phyloP scores from a whole-genome alignment of 371 early-diverging fungal genomes.

The Rhizomucor pusillus region DNA sequence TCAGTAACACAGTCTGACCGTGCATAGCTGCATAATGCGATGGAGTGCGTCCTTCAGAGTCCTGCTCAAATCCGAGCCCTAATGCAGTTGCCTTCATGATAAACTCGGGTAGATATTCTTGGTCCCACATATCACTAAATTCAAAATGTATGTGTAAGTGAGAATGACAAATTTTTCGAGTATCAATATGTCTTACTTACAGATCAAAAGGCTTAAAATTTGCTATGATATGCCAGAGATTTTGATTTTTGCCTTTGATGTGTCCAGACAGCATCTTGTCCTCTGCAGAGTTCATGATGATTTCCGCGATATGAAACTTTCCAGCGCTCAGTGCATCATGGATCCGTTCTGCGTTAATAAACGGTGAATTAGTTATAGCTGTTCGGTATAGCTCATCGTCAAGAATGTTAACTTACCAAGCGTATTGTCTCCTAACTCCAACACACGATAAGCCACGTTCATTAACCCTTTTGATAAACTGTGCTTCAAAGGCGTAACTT shows the following conservation, averaged over 20 bases:
- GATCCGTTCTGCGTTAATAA: constrained; percentile 25
- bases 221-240: constrained; percentile 47
- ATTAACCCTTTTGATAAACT: constrained; percentile 44
- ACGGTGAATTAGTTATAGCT: not conserved
- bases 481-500: constrained; percentile 32
- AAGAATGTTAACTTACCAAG: constrained; percentile 24
- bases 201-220: constrained; percentile 42
- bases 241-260: constrained; percentile 21
- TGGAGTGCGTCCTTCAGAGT: constrained; percentile 32
- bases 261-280: constrained; percentile 8
- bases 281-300: constrained; percentile 30
- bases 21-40: constrained; percentile 52
- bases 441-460: constrained; percentile 54
- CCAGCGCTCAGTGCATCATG: constrained; percentile 46
- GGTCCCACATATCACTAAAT: constrained; percentile 38
- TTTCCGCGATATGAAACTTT: constrained; percentile 52
- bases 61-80: constrained; percentile 19
- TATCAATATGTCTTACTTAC: too few relatives aligned
- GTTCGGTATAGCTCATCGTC: too few relatives aligned
- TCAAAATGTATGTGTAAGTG: not conserved
- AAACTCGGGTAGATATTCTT: constrained; percentile 48
- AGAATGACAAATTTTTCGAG: not conserved
- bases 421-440: constrained; percentile 31
- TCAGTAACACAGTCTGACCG: constrained; percentile 31
- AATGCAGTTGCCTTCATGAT: constrained; percentile 11